Conservation (phyloP, 2,329 filamentous ascomycete species). For the Penicillium sp. region DNA sequence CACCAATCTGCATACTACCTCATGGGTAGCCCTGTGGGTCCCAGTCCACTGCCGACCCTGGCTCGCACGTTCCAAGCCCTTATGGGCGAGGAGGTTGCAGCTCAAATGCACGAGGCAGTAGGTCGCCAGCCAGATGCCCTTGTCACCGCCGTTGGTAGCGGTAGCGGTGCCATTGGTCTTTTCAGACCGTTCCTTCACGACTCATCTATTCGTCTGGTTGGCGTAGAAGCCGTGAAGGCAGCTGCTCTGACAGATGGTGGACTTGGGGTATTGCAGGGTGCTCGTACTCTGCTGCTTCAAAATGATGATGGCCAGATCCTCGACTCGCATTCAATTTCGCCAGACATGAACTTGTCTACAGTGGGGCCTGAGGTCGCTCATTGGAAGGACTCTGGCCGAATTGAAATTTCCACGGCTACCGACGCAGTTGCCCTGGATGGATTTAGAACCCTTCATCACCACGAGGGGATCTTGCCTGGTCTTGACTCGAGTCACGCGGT, state of each 20-base stretch:
- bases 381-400: slow-evolving; percentile 24
- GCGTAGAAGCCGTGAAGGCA: slow-evolving; percentile 20
- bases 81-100: slow-evolving; percentile 25
- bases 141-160: slow-evolving; percentile 24
- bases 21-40: slow-evolving; percentile 26
- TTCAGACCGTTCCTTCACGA: slow-evolving; percentile 23
- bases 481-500: slow-evolving; percentile 29
- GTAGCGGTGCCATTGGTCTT: slow-evolving; percentile 22
- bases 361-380: slow-evolving; percentile 25
- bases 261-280: slow-evolving; percentile 24
- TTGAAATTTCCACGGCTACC: slow-evolving; percentile 26
- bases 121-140: slow-evolving; percentile 23
- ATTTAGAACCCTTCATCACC: slow-evolving; percentile 24
- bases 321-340: slow-evolving; percentile 25
- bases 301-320: slow-evolving; percentile 22
- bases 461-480: slow-evolving; percentile 22
- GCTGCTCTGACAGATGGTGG: slow-evolving; percentile 20
- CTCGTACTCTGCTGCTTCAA: slow-evolving; percentile 25
- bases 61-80: slow-evolving; percentile 25
- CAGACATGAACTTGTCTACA: slow-evolving; percentile 25
- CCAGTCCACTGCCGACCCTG: slow-evolving; percentile 23
- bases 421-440: slow-evolving; percentile 27
- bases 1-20: slow-evolving; percentile 26
- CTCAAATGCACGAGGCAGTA: slow-evolving; percentile 18
- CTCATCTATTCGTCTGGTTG: slow-evolving; percentile 11